Evolutionary conservation across 805 yeast genomes (phyloP).

Genomic region (Schwanniomyces polymorphus): DNA sequence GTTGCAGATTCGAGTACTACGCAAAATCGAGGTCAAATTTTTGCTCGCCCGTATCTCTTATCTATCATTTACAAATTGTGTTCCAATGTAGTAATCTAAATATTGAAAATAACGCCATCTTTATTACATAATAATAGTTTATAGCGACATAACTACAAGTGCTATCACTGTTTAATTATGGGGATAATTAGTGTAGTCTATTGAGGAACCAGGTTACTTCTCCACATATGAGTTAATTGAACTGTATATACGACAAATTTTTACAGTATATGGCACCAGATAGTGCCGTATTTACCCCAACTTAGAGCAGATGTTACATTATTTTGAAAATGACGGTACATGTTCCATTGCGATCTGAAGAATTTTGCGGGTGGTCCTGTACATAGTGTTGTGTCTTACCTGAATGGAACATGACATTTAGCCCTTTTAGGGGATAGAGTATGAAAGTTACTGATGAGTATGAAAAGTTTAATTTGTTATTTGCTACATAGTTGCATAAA

Average conservation of each 20-base stretch:
- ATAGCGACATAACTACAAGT: no score
- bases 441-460: no score
- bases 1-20: constrained; percentile 1
- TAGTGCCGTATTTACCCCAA: background rate
- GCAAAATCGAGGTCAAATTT: background rate
- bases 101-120: background rate
- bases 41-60: background rate
- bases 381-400: background rate
- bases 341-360: background rate
- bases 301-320: background rate
- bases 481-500: background rate
- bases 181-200: no score
- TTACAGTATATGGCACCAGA: background rate
- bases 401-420: background rate
- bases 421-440: background rate
- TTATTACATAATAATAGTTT: background rate
- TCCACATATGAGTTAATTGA: background rate
- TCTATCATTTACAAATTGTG: background rate
- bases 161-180: no score
- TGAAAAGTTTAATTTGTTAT: background rate
- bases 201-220: background rate
- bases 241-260: background rate
- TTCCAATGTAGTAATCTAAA: background rate
- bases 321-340: background rate
- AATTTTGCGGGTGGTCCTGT: background rate